Evolutionary conservation across 352 stramenopile species (phyloP).

Genomic region (Phytophthora meadii): DNA sequence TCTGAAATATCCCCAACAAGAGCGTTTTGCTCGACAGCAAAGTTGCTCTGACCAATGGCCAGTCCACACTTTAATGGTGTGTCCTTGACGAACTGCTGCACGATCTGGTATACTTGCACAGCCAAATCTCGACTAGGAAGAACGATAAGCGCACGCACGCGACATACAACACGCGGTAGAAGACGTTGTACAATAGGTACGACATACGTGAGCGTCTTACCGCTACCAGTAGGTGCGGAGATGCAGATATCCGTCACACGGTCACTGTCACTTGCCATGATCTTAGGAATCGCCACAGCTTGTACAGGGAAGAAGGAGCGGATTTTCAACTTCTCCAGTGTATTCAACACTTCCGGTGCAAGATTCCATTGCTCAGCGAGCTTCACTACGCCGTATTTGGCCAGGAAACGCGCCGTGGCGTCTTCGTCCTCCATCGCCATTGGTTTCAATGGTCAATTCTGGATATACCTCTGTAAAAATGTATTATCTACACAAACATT

Average conservation of each 20-base stretch:
- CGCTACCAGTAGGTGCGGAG: constrained; percentile 96
- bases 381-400: constrained; percentile 74
- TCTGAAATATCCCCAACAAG: constrained; percentile 57
- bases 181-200: constrained; percentile 96
- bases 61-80: constrained; percentile 91
- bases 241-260: constrained; percentile 95
- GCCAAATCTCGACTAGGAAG: constrained; percentile 97
- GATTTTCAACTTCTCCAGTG: constrained; percentile 61
- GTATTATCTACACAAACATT: background rate
- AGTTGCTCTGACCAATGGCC: constrained; percentile 93
- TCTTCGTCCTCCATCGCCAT: constrained; percentile 36
- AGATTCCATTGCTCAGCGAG: constrained; percentile 62
- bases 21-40: constrained; percentile 76
- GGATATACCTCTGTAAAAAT: background rate
- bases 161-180: constrained; percentile 73
- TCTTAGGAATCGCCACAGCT: constrained; percentile 92
- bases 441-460: constrained; percentile 14
- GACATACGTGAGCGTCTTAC: constrained; percentile 98
- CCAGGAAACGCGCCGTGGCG: constrained; percentile 52
- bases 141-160: constrained; percentile 95
- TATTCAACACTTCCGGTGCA: constrained; percentile 46
- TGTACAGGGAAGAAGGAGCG: constrained; percentile 96
- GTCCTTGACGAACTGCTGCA: constrained; percentile 62
- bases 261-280: constrained; percentile 87
- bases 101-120: constrained; percentile 88